Base-by-base conservation (phyloP, 768 basidiomycete species). In the Leccinellum albellum region DNA sequence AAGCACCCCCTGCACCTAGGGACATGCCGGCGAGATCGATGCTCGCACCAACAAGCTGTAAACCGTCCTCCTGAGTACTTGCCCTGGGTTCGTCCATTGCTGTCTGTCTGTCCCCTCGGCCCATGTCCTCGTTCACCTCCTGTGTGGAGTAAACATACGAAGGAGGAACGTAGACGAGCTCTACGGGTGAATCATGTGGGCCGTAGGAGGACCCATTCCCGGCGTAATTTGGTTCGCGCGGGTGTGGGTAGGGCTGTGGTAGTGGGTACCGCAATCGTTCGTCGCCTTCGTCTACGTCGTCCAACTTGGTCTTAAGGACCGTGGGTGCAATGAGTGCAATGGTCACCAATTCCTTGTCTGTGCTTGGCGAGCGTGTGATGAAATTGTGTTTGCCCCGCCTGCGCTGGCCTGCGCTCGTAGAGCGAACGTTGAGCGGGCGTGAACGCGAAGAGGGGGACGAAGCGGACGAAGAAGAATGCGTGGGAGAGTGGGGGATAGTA, bases 271-370 rank as follows among this genome's bases (percentile, higher is more conserved):
- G 40, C 6, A 58, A 6, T 3, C 40, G 40, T 10, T 69, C 73
- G 21, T 74, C 73, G 48, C 81, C 80, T 51, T 69, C 73, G 26
- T 74, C 73, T 46, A 81, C 80, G 51, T 82, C 80, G 6, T 78
- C 80, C 1, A 80, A 77, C 10, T 78, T 82, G 17, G 91, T 91
- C 76, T 98, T 99, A 61, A 98, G 79, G 47, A 91, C 81, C 5
- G 97, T 95, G 5, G 88, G 88, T 0, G 87, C 84, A 47, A 89
- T 87, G 35, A 84, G 79, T 13, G 86, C 85, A 54, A 89, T 89
- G 10, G 88, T 88, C 60, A 87, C 73, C 28, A 82, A 80, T 40
- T 87, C 85, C 29, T 78, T 70, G 55, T 79, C 75, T 42, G 70
- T 52, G 50, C 71, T 73, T 45, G 40, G 55, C 5, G 70, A 70